Conservation (phyloP, 179 eudicot genomes). For the Vitellaria paradoxa region DNA sequence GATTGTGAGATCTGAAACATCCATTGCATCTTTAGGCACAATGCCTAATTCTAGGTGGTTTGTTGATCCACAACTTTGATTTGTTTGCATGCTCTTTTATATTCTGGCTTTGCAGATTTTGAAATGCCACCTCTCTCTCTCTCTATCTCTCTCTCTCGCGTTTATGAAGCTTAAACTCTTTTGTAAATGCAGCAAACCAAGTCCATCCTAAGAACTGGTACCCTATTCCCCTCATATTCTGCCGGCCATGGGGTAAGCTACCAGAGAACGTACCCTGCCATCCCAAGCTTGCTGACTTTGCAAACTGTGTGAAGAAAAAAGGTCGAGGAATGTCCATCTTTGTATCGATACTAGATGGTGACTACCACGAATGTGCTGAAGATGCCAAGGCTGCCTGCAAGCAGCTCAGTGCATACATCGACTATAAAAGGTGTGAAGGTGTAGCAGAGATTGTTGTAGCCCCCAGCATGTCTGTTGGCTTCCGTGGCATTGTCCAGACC, state of each 20-base stretch:
- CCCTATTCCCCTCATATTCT: slow-evolving; percentile 92
- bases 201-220: slow-evolving; percentile 99
- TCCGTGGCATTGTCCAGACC: slow-evolving; percentile 82
- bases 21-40: too few species aligned
- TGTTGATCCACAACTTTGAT: too few species aligned
- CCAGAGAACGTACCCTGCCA: slow-evolving; percentile 99
- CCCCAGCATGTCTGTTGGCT: slow-evolving; percentile 89
- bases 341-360: slow-evolving; percentile 87
- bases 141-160: not conserved
- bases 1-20: too few species aligned
- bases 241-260: slow-evolving; percentile 99
- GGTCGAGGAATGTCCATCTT: slow-evolving; percentile 98
- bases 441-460: slow-evolving; percentile 99
- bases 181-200: slow-evolving; percentile 65
- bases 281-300: slow-evolving; percentile 97
- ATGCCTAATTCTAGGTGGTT: too few species aligned
- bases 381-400: slow-evolving; percentile 86
- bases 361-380: slow-evolving; percentile 85
- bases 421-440: slow-evolving; percentile 94
- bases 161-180: slow-evolving; percentile 1
- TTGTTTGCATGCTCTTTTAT: too few species aligned
- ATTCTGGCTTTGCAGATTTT: too few species aligned
- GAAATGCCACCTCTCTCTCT: too few species aligned
- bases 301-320: slow-evolving; percentile 98
- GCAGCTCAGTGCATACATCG: slow-evolving; percentile 77